Base-by-base conservation (phyloP, 1,284 basidiomycete genomes). In the Thelephora terrestris region DNA sequence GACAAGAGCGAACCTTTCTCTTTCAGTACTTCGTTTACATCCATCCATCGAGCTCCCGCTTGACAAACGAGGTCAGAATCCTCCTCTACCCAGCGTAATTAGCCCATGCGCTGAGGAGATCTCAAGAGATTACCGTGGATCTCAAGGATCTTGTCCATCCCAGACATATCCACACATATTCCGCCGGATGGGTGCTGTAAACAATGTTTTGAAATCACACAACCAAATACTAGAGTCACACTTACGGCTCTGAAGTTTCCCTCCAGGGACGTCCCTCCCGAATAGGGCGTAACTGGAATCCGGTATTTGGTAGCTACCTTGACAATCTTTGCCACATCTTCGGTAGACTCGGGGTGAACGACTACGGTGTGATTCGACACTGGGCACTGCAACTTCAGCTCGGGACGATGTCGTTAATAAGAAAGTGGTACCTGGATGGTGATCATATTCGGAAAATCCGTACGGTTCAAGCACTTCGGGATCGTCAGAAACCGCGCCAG, bases 11-110 rank as follows among this genome's bases (percentile, higher is more conserved):
- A 50, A 73, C 77, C 85, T 63, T 82, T 74, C 46, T 81, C 73
- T 55, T 74, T 74, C 17, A 95, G 69, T 4, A 72, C 73, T 18
- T 79, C 78, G 57, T 97, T 97, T 39, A 97, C 74, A 20, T 88
- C 84, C 69, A 92, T 81, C 87, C 91, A 96, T 35, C 80, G 75
- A 16, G 80, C 73, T 5, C 90, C 93, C n/a, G 91, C 75, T 61
- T 92, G 89, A 52, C 85, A 87, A 1, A 88, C 78, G 9, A 89
- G 66, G 59, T 93, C 90, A 7, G 83, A 81, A 58, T 95, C 91
- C 7, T 74, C 75, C 64, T 83, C 85, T 87, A 47, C 48, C 18
- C 2, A n/a, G 21, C 4, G 14, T 43, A 3, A 24, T 7, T 21
- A 24, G 16, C 21, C 43, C 25, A n/a, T 17, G 6, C 25, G 12